Conservation (phyloP, 768 basidiomycete species). For the Hypholoma fasciculare region DNA sequence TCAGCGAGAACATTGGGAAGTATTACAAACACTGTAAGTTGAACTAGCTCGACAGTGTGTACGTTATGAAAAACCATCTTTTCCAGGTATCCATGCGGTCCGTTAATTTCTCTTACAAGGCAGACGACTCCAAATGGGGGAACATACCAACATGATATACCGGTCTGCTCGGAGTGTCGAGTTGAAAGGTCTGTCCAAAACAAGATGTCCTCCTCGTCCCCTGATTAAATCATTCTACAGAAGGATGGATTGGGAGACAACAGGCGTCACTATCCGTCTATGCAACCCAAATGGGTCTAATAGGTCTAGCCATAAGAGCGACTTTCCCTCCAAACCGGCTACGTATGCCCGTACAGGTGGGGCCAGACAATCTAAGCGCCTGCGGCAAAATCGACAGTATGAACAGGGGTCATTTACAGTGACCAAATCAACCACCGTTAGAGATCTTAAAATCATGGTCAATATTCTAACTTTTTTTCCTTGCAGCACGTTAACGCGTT, state of each 20-base stretch:
- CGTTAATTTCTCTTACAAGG: constrained; percentile 40
- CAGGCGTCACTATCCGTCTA: constrained; percentile 63
- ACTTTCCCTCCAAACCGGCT: constrained; percentile 13
- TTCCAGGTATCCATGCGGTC: constrained; percentile 58
- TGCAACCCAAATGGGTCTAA: neutral
- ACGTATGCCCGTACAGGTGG: constrained; percentile 40
- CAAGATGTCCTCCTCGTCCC: constrained; percentile 4
- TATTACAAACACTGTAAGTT: constrained; percentile 56
- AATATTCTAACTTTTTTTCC: neutral
- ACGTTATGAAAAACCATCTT: constrained; percentile 3
- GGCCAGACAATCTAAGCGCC: constrained; percentile 68
- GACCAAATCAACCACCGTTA: constrained; percentile 66
- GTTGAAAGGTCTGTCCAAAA: constrained; percentile 44
- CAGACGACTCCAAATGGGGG: constrained; percentile 26
- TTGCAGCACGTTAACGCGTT: neutral
- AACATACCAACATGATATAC: constrained; percentile 46
- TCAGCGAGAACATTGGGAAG: constrained; percentile 64
- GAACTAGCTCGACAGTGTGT: constrained; percentile 6
- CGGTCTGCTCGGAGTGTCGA: constrained; percentile 64
- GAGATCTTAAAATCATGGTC: constrained; percentile 77
- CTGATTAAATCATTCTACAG: constrained; percentile 25
- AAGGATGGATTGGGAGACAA: constrained; percentile 55
- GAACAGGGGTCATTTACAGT: constrained; percentile 55
- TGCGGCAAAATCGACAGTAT: constrained; percentile 55
- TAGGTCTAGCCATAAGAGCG: neutral